These are phyloP conservation scores for Mallotus japonicus DNA, from an alignment of 441 rosid species.

Conservation along the genomic window DNA sequence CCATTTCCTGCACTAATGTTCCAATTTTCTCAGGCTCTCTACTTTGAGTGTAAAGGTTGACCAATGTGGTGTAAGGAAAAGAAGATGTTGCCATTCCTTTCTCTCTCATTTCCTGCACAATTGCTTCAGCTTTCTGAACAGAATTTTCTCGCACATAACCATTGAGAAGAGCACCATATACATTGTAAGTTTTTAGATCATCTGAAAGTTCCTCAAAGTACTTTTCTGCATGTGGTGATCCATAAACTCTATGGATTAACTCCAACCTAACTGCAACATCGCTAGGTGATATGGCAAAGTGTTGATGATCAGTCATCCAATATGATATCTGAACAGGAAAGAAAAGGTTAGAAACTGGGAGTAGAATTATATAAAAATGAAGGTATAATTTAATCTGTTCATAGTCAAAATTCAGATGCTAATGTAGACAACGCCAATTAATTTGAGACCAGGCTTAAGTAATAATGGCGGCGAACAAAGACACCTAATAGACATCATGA, in stretches of 20 bases:
- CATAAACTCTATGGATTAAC: conserved; percentile 26
- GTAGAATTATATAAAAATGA: background rate
- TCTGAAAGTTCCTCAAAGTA: conserved; percentile 24
- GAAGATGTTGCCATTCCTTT: conserved; percentile 22
- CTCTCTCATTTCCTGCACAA: conserved; percentile 36
- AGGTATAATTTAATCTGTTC: background rate
- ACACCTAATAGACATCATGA: background rate
- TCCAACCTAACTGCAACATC: conserved; percentile 25
- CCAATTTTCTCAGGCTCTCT: conserved; percentile 30
- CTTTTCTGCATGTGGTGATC: conserved; percentile 24
- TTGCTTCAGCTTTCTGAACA: conserved; percentile 35
- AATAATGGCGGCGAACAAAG: background rate
- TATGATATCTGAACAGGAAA: conserved; percentile 23
- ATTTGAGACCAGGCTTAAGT: background rate
- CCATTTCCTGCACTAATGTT: conserved; percentile 36
- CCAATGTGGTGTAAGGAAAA: conserved; percentile 31
- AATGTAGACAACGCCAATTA: background rate
- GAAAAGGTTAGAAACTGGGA: background rate
- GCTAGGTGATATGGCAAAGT: conserved; percentile 1
- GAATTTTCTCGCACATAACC: conserved; percentile 23
- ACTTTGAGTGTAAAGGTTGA: conserved; percentile 29
- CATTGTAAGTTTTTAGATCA: conserved; percentile 12
- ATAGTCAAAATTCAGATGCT: background rate
- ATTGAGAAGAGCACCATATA: conserved; percentile 37
- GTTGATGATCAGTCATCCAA: conserved; percentile 25